Base-by-base conservation (phyloP, 2,329 filamentous ascomycete species). In the Exophiala xenobiotica region DNA sequence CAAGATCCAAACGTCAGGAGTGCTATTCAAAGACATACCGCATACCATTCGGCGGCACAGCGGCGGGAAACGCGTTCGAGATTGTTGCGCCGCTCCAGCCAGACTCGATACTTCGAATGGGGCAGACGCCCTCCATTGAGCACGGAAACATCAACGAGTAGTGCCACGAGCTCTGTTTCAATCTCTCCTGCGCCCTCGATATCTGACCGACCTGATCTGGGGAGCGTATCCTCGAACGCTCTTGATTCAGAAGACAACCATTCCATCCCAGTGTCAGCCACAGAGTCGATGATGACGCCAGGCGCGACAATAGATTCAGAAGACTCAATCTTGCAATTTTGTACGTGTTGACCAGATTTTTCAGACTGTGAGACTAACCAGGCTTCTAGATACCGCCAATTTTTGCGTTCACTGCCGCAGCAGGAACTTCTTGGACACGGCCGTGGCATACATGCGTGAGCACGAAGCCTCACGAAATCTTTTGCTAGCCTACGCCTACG, bases 11-110 rank as follows among this genome's bases (percentile, higher is more conserved):
- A 58, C 40, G 54, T 58, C 41, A 55, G 57, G 38, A 60, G 57
- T 53, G 53, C 59, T 39, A 61, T 61, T 27, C 59, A 60, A 38
- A 48, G 59, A 41, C 57, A 61, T 40, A 61, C 59, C 1, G 59
- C 59, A 27, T 57, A 58, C 33, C 55, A 60, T 35, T 60, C 57
- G 20, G 56, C 58, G n/a, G 57, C 54, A 26, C 57, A 61, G 31
- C 51, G 57, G 20, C 54, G 57, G 35, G 57, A 61, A 29, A 57
- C 57, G 14, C 45, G 57, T 29, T 45, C 58, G 38, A 43, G 51
- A 41, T 53, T 54, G 1, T 42, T 60, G 4, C 52, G 53, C 16
- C 49, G 53, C 20, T 49, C 53, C 5, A 54, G 48, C 22, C 57
- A 57, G 45, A 57, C 49, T 23, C 44, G 59, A 24, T 57, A 53